Evolutionary conservation across 257 asterid species (phyloP).

Genomic region (Avicennia marina): DNA sequence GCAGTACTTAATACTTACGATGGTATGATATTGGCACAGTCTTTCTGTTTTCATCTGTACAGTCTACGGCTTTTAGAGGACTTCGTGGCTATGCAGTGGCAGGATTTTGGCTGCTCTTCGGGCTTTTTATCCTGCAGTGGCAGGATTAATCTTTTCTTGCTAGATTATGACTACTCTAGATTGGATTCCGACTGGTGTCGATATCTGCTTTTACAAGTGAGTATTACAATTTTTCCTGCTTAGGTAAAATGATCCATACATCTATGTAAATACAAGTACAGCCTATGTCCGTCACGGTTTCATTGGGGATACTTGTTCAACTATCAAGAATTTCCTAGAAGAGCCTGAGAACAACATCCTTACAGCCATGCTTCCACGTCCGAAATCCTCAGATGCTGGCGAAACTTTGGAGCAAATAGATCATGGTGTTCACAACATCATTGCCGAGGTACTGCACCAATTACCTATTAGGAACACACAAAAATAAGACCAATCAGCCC

Average conservation of each 20-base stretch:
- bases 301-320: conserved; percentile 44
- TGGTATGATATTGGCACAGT: background rate
- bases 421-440: conserved; percentile 35
- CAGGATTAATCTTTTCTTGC: conserved; percentile 46
- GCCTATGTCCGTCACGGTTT: conserved; percentile 24
- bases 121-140: too few species aligned
- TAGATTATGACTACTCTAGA: conserved; percentile 47
- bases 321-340: conserved; percentile 34
- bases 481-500: background rate
- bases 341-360: conserved; percentile 39
- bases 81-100: conserved; percentile 50
- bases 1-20: background rate
- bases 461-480: background rate
- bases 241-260: background rate
- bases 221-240: conserved; percentile 13
- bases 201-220: conserved; percentile 47
- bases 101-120: conserved; percentile 41
- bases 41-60: background rate
- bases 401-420: conserved; percentile 34
- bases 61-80: conserved; percentile 59
- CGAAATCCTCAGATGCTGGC: conserved; percentile 19
- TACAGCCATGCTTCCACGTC: conserved; percentile 39
- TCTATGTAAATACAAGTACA: background rate
- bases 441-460: conserved; percentile 32
- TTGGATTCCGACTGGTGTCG: conserved; percentile 51